Percentiles rank a stretch among this genome's conserved stretches.
Evolutionary conservation across 257 asterid genomes (phyloP).

Genomic region (Jasminum sambac): DNA sequence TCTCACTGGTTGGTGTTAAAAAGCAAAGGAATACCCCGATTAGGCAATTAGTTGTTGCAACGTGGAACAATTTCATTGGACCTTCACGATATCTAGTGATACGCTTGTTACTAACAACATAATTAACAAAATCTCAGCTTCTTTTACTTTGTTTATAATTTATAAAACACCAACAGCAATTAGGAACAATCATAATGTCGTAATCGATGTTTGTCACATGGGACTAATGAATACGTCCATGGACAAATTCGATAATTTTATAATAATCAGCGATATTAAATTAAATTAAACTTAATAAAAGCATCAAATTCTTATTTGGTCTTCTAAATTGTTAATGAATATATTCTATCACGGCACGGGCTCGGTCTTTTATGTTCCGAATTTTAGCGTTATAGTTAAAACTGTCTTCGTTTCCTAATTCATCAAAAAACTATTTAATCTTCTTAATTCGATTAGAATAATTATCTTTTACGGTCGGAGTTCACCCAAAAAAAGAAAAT

Average conservation of each 20-base stretch:
- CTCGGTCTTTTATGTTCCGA: neutral
- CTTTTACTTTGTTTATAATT: conserved; percentile 26
- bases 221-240: conserved; percentile 32
- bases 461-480: too few species aligned
- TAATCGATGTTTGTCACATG: conserved; percentile 56
- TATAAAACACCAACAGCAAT: conserved; percentile 23
- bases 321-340: neutral
- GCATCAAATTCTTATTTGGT: neutral
- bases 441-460: too few species aligned
- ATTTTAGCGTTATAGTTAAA: neutral
- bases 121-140: conserved; percentile 24
- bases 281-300: neutral
- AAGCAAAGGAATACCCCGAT: neutral
- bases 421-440: too few species aligned
- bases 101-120: conserved; percentile 19
- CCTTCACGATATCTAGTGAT: neutral
- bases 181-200: conserved; percentile 45
- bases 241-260: conserved; percentile 11
- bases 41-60: conserved; percentile 3
- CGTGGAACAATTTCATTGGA: conserved; percentile 26
- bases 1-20: conserved; percentile 23
- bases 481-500: too few species aligned
- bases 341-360: neutral
- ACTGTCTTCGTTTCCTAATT: too few species aligned
- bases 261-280: neutral